Conservation (phyloP, 192 early-diverging fungal species). For the Geranomyces michiganensis region DNA sequence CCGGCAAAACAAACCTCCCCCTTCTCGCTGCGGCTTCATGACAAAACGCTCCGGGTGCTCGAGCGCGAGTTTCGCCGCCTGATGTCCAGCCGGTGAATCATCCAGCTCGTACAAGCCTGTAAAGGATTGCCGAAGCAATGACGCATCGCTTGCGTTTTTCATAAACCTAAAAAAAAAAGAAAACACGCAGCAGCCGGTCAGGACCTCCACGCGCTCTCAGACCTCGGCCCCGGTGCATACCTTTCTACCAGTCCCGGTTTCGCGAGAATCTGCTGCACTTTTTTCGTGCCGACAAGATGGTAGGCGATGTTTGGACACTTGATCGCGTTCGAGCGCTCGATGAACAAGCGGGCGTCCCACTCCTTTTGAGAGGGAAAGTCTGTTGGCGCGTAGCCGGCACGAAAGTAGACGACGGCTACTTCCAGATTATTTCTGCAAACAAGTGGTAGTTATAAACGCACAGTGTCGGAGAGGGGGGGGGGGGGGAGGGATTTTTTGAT, state of each 20-base stretch:
- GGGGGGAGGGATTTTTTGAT: too few species aligned
- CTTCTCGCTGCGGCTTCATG: constrained; percentile 96
- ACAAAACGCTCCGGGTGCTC: constrained; percentile 72
- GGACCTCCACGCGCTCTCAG: too few species aligned
- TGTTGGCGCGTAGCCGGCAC: constrained; percentile 87
- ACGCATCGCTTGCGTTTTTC: constrained; percentile 36
- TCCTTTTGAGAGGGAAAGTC: constrained; percentile 85
- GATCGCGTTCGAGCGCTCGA: constrained; percentile 81
- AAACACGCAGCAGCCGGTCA: not conserved
- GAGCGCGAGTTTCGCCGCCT: constrained; percentile 70
- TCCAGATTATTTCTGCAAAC: constrained; percentile 65
- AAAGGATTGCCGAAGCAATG: constrained; percentile 72
- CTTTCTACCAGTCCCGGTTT: constrained; percentile 78
- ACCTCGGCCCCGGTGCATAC: too few species aligned
- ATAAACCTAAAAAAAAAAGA: constrained; percentile 31
- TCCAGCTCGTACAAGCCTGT: constrained; percentile 92
- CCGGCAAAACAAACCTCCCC: constrained; percentile 63
- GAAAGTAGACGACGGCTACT: constrained; percentile 86
- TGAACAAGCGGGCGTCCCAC: constrained; percentile 85
- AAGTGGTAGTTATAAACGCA: not conserved
- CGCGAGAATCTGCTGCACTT: constrained; percentile 92
- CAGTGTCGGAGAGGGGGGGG: not conserved
- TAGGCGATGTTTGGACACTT: constrained; percentile 90
- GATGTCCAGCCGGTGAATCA: constrained; percentile 59
- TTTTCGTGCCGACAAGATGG: constrained; percentile 94